Base-by-base conservation (phyloP, 805 yeast species). In the Yamadazyma insecticola region DNA sequence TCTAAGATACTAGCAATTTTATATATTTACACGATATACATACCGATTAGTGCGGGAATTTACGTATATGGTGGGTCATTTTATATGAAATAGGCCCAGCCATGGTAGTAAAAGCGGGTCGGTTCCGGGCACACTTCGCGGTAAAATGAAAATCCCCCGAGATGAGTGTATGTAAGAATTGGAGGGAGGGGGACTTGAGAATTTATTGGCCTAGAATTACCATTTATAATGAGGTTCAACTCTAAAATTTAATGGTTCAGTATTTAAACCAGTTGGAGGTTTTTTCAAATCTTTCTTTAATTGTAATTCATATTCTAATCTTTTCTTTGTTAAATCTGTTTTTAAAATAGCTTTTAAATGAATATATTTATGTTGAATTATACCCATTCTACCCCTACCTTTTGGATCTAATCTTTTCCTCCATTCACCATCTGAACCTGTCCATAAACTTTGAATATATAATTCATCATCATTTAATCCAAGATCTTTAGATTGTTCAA, bases 301-400 rank as follows among this genome's bases (percentile, higher is more conserved):
- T 33, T 67, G 57, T 39, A 66, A 60, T 50, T 84, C 94, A 64
- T 72, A 74, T 11, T 63, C 72, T 32, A 74, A 50, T 56, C 95
- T 72, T 39, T 62, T 53, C 47, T 67, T 61, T 10, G 95, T 83
- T 42, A 74, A 76, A 27, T 74, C 69, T 4, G 86, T 72, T 53
- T 78, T 81, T 36, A 90, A 65, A 36, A 90, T 70, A 26, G 85
- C 84, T 61, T 81, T 77, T 19, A 89, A 76, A 57, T 90, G 95
- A 31, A 87, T 78, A 53, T 74, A 82, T 39, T 83, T 77, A 50
- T 85, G 92, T 19, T 69, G 72, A 30, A 83, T 72, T 35, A 84
- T 60, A 53, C 97, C 97, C 13, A 74, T 69, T 57, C 96, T 76
- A 42, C 96, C 96, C 64, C 97, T 78, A 42, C 92, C 96, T 63